phyloP scores from a whole-genome alignment of 305 asterid species.

The Lippia alba region DNA sequence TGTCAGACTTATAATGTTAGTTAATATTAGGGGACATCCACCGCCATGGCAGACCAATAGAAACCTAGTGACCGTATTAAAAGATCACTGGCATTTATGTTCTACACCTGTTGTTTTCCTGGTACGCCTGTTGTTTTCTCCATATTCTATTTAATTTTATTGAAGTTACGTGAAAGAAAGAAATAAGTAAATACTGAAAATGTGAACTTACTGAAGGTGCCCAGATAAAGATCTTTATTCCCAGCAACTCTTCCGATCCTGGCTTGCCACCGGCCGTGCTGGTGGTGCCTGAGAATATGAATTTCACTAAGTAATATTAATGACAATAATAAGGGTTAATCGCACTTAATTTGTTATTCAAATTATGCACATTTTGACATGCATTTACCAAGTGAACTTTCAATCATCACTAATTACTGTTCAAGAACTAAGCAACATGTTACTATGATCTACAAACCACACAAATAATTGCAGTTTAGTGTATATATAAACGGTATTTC shows the following conservation, averaged over 20 bases:
- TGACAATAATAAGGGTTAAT: too few species aligned
- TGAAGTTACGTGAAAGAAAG: not conserved
- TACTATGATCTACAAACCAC: too few species aligned
- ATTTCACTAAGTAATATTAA: not conserved
- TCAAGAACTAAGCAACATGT: too few species aligned
- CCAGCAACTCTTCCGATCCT: conserved; percentile 83
- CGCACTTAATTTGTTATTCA: too few species aligned
- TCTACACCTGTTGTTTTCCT: conserved; percentile 1
- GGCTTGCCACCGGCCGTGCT: conserved; percentile 86
- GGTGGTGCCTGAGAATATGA: conserved; percentile 64
- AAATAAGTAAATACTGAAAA: not conserved
- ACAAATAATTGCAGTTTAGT: too few species aligned
- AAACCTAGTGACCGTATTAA: conserved; percentile 23
- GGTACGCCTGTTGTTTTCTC: not conserved
- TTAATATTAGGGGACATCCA: conserved; percentile 35
- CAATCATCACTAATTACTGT: too few species aligned
- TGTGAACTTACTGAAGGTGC: conserved; percentile 64
- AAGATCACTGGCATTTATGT: conserved; percentile 31
- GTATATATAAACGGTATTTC: too few species aligned
- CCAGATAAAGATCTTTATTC: conserved; percentile 74
- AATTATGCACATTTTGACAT: too few species aligned
- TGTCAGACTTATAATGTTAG: conserved; percentile 17
- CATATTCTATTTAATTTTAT: too few species aligned
- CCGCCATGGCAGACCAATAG: conserved; percentile 62
- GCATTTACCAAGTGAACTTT: too few species aligned